Evolutionary conservation across 176 grass and related monocot species (phyloP), one percentile per base, ranked within the genome.

Genomic region (Miscanthus lutarioriparius): DNA sequence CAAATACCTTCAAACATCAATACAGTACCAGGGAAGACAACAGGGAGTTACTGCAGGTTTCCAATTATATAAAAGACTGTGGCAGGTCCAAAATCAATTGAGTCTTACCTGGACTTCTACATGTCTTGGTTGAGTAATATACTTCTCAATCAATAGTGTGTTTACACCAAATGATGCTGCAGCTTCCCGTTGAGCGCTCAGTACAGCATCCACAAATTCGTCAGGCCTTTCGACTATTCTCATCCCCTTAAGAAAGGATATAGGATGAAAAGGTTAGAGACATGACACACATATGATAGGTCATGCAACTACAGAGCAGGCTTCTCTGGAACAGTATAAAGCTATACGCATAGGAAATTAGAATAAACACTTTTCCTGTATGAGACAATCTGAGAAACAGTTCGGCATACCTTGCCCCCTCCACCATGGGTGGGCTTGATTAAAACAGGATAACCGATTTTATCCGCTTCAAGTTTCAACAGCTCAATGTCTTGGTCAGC

Each of bases 381-480:
- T 8, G 25, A 20, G 25, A 10, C 3, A 48, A 3, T 74, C 43
- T 4, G 8, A 49, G 41, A 19, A 20, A 69, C 19, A 20, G 33
- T 56, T 64, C 3, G 61, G 9, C 56, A 69, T 89, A 97, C 95
- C 92, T 98, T 98, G 48, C 96, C 93, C 30, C 96, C 96, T 82
- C 96, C 96, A 69, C 96, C 96, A 83, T 98, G 96, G 10, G 96
- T 98, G 67, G 96, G 96, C 38, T 98, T 98, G 64, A 98, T 98
- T 80, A 98, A 81, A 85, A 95, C 89, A 51, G 96, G 96, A 85
- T 93, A 98, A 11, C 96, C 96, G 45, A 98, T 98, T 70, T 93
- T 95, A n/a, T 98, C 89, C 66, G 96, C 92, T 82, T 98, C 92
- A 49, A 23, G 62, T 84, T 90, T 95, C 59, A 98, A 70, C 47